A percentile compares a stretch with the other conserved stretches of the same genome.
These are phyloP conservation scores for Fusarium transvaalense DNA, from an alignment of 2,329 filamentous ascomycete species.

Conservation along the genomic window DNA sequence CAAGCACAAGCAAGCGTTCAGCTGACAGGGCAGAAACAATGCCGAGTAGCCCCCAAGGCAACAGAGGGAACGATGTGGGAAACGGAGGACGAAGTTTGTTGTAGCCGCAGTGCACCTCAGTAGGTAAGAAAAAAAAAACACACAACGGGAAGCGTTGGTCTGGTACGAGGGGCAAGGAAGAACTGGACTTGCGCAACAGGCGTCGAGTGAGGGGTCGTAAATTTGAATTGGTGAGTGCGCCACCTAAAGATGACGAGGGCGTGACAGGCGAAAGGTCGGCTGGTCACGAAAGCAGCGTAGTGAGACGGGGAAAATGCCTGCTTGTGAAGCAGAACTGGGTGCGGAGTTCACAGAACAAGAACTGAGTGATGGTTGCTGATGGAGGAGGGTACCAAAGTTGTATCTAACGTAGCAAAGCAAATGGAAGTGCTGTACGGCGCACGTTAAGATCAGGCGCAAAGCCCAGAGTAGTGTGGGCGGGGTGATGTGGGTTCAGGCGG, in stretches of 20 bases:
- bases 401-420: conserved; percentile 33
- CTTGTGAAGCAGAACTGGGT: conserved; percentile 34
- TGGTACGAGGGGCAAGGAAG: conserved; percentile 45
- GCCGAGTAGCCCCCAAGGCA: conserved; percentile 42
- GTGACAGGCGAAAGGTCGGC: conserved; percentile 44
- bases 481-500: conserved; percentile 40
- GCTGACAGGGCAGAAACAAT: conserved; percentile 39
- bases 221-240: conserved; percentile 41
- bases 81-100: conserved; percentile 42
- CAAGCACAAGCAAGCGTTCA: conserved; percentile 33
- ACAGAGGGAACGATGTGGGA: conserved; percentile 36
- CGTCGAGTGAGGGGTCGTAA: conserved; percentile 45
- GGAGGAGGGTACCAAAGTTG: conserved; percentile 47
- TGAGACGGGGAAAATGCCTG: conserved; percentile 48
- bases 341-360: conserved; percentile 41
- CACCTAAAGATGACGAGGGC: conserved; percentile 46
- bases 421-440: conserved; percentile 38
- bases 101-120: conserved; percentile 31
- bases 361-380: conserved; percentile 38
- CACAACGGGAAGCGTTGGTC: conserved; percentile 37
- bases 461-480: conserved; percentile 36
- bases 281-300: conserved; percentile 47
- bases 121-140: conserved; percentile 23
- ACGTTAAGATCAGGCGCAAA: conserved; percentile 48
- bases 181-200: conserved; percentile 47